Conservation (phyloP, 371 early-diverging fungal genomes). For the Blakeslea trispora region DNA sequence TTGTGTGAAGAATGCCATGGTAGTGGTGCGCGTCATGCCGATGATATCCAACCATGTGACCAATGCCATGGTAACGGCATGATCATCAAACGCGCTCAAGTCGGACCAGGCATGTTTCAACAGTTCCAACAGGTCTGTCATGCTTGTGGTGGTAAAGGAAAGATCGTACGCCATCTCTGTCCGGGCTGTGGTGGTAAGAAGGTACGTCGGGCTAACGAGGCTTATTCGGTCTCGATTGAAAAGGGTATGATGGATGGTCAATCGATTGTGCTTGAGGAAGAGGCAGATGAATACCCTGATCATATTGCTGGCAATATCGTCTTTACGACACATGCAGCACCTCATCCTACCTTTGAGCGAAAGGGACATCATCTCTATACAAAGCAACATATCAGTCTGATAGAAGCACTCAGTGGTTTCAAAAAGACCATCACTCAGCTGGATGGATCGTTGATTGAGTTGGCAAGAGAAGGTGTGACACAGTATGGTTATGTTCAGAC, state of each 20-base stretch:
- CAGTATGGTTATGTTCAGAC: slow-evolving; percentile 75
- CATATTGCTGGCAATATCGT: slow-evolving; percentile 85
- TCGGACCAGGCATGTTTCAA: slow-evolving; percentile 93
- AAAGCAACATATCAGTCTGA: slow-evolving; percentile 79
- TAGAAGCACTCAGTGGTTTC: slow-evolving; percentile 91
- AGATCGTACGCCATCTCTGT: slow-evolving; percentile 77
- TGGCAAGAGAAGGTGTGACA: slow-evolving; percentile 67
- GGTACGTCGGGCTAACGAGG: slow-evolving; percentile 81
- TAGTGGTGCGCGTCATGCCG: slow-evolving; percentile 82
- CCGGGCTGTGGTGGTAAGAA: slow-evolving; percentile 84
- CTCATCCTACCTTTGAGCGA: slow-evolving; percentile 81
- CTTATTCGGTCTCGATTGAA: slow-evolving; percentile 80
- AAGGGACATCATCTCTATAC: slow-evolving; percentile 83
- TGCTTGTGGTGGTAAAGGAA: slow-evolving; percentile 90
- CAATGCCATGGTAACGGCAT: slow-evolving; percentile 84
- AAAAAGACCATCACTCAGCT: slow-evolving; percentile 78
- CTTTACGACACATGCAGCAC: slow-evolving; percentile 78
- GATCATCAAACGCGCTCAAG: slow-evolving; percentile 77
- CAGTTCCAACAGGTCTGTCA: slow-evolving; percentile 94
- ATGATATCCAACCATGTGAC: slow-evolving; percentile 82
- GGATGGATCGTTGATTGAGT: slow-evolving; percentile 71
- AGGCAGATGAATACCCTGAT: slow-evolving; percentile 93
- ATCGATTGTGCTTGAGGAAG: slow-evolving; percentile 82
- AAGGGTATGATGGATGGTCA: slow-evolving; percentile 88
- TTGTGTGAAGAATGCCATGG: slow-evolving; percentile 94